Base-by-base conservation (phyloP, 2,329 filamentous ascomycete genomes). In the Epichloe brachyelytri region DNA sequence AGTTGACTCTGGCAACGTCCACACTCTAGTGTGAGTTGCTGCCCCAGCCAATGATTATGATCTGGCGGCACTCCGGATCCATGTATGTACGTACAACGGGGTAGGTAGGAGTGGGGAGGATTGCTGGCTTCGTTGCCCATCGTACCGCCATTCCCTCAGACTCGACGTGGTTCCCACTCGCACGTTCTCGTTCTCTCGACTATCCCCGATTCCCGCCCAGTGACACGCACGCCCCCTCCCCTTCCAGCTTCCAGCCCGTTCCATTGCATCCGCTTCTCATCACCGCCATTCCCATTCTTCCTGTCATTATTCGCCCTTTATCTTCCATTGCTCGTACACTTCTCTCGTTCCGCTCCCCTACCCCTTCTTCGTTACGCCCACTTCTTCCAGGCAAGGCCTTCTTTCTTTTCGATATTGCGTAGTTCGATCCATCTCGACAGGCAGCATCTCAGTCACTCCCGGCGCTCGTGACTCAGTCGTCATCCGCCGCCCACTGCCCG, bases 331-430 rank as follows among this genome's bases (percentile, higher is more conserved):
- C 54, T 58, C 58, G 51, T 58, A 34, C 41, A 48, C 54, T 53
- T 57, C 53, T 59, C 58, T 59, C 61, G 57, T 60, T 62, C 59
- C 57, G 55, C 58, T 46, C 47, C 52, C 47, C 19, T 41, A 49
- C 26, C 54, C 50, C 55, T 56, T 51, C 57, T 51, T 49, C 47
- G 48, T 52, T 38, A 47, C 53, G 39, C 48, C 34, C 47, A 41
- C 37, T 48, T 49, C 34, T 59, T 59, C 57, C 54, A 57, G 61
- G 63, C 49, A 62, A 62, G 61, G 56, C 62, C 62, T 62, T 66
- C 62, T 63, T 63, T 62, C 61, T 63, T 62, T 60, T 66, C 60
- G 59, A 65, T 60, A 60, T 65, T 67, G 59, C 61, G 55, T 57
- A 56, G 48, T 58, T 46, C 57, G 57, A 34, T 10, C 3, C 36